Evolutionary conservation across 2,329 filamentous ascomycete genomes (phyloP).

Genomic region (Talaromyces amestolkiae): DNA sequence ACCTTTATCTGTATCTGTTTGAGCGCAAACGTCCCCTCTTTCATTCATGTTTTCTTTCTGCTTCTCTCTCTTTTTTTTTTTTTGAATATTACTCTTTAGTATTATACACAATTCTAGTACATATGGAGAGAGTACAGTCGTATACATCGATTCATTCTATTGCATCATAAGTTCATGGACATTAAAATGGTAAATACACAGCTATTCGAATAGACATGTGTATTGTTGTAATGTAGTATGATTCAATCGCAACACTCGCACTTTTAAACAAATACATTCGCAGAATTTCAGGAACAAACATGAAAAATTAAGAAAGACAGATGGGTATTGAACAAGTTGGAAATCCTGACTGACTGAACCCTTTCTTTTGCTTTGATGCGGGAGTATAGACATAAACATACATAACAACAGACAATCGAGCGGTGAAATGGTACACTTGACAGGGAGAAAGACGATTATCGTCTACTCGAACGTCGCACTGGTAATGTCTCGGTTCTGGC

Average conservation of each 20-base stretch:
- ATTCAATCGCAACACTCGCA: not conserved
- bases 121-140: slow-evolving; percentile 7
- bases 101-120: slow-evolving; percentile 13
- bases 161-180: not conserved
- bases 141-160: not conserved
- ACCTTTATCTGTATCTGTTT: not conserved
- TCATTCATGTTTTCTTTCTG: not conserved
- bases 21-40: not conserved
- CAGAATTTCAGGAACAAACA: not conserved
- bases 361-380: slow-evolving; percentile 2
- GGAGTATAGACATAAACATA: slow-evolving; percentile 6
- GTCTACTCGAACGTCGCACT: slow-evolving; percentile 19
- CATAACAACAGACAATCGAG: not conserved
- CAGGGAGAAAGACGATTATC: not conserved
- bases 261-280: not conserved
- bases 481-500: slow-evolving; percentile 15
- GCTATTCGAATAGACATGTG: slow-evolving; percentile 1
- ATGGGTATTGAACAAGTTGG: slow-evolving; percentile 15
- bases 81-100: not conserved
- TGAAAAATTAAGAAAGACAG: not conserved
- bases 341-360: slow-evolving; percentile 5
- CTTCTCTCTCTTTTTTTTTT: not conserved
- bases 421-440: not conserved
- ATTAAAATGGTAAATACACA: not conserved
- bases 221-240: not conserved